Evolutionary conservation across 495 filamentous ascomycete species (phyloP).

Genomic region (Terfezia boudieri): DNA sequence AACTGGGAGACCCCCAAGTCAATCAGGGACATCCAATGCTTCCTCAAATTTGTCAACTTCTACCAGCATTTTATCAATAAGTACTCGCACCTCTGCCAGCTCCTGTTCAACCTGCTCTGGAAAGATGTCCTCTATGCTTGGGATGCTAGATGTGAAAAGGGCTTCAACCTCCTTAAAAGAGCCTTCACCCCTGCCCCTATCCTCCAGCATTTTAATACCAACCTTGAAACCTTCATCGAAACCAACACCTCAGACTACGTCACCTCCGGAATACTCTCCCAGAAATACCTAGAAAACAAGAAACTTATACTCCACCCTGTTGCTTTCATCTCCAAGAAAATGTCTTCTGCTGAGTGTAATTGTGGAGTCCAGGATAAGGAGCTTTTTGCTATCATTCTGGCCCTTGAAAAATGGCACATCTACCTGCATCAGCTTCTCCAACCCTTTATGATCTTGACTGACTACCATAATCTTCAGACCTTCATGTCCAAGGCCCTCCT

Average conservation of each 20-base stretch:
- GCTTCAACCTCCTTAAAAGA: background rate
- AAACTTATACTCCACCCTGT: conserved; percentile 1
- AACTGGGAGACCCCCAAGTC: background rate
- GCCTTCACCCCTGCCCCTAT: background rate
- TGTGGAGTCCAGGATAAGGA: background rate
- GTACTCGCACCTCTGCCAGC: background rate
- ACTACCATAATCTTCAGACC: background rate
- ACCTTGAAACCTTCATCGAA: background rate
- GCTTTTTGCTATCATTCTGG: background rate
- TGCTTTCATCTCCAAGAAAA: conserved; percentile 7
- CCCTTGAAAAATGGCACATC: conserved; percentile 1
- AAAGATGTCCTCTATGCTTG: background rate
- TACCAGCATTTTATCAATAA: background rate
- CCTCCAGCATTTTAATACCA: conserved; percentile 2
- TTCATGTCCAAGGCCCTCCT: background rate
- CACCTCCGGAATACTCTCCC: background rate
- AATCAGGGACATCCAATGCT: background rate
- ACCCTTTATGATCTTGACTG: background rate
- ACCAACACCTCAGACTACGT: conserved; percentile 5
- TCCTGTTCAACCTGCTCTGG: background rate
- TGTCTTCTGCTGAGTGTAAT: background rate
- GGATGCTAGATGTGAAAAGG: background rate
- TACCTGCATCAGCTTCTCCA: background rate
- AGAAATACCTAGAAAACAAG: background rate
- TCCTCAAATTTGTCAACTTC: background rate